phyloP scores from a whole-genome alignment of 805 yeast species.

The Kodamaea sagamina region DNA sequence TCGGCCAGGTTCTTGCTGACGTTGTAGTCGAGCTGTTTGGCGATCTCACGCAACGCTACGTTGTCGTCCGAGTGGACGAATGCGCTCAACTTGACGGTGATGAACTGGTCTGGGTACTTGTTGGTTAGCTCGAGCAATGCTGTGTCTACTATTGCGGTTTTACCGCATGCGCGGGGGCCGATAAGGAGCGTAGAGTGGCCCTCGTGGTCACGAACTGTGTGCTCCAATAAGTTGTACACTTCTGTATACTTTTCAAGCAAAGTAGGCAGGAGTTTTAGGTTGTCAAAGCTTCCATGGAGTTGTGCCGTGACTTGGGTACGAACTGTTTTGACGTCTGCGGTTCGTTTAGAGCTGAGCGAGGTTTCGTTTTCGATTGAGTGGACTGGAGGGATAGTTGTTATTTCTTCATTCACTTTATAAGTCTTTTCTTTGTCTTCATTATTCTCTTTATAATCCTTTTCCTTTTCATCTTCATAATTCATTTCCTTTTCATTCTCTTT shows the following conservation, averaged over 20 bases:
- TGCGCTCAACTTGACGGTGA: conserved; percentile 69
- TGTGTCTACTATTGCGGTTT: conserved; percentile 60
- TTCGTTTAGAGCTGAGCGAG: too few relatives aligned
- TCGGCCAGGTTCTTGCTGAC: conserved; percentile 13
- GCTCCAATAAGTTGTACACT: conserved; percentile 57
- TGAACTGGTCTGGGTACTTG: conserved; percentile 51
- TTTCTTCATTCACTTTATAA: too few relatives aligned
- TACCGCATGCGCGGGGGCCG: conserved; percentile 82
- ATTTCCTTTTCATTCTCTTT: not conserved
- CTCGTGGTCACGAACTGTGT: conserved; percentile 65
- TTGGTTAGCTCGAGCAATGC: conserved; percentile 50
- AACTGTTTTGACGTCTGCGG: not conserved
- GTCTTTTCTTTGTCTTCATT: too few relatives aligned
- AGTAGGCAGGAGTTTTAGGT: conserved; percentile 17
- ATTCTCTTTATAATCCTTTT: not conserved
- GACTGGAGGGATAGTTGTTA: too few relatives aligned
- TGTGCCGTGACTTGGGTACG: conserved; percentile 21
- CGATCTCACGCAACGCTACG: conserved; percentile 81
- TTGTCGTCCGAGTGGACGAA: conserved; percentile 71
- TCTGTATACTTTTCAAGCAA: conserved; percentile 44
- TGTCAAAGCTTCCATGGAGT: conserved; percentile 21
- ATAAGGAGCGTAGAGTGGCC: conserved; percentile 79
- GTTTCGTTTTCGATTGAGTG: too few relatives aligned
- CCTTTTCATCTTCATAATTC: not conserved
- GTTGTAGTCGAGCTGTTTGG: conserved; percentile 68